Evolutionary conservation across 495 filamentous ascomycete species (phyloP).

Genomic region (Neurospora sp.): DNA sequence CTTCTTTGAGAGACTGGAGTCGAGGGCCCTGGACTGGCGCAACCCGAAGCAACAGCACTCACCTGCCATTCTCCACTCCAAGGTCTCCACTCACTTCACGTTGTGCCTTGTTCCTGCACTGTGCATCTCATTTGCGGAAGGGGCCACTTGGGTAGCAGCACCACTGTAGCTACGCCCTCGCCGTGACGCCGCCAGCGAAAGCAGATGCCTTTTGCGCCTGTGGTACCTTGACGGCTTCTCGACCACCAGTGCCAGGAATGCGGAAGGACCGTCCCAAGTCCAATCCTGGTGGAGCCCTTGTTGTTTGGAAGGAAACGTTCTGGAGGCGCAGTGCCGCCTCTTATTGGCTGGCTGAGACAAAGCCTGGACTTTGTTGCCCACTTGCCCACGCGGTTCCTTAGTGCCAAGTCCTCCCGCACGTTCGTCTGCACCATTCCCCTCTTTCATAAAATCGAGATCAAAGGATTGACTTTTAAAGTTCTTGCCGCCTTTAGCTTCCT

Average conservation of each 20-base stretch:
- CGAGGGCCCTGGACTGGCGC: conserved; percentile 9
- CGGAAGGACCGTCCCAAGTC: conserved; percentile 6
- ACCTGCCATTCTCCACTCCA: background rate
- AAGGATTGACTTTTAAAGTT: background rate
- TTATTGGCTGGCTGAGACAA: conserved; percentile 14
- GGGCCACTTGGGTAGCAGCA: conserved; percentile 18
- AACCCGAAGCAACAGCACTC: too few relatives aligned
- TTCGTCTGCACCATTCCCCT: background rate
- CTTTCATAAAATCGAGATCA: background rate
- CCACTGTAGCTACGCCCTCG: conserved; percentile 2
- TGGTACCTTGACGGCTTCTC: background rate
- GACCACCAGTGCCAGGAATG: background rate
- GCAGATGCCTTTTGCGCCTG: background rate
- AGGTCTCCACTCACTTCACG: conserved; percentile 4
- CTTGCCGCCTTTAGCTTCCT: background rate
- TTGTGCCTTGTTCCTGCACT: background rate
- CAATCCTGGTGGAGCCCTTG: conserved; percentile 9
- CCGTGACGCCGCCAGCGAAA: background rate
- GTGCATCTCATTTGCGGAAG: conserved; percentile 20
- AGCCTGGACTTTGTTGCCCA: conserved; percentile 5
- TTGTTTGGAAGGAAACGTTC: conserved; percentile 18
- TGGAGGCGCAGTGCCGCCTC: conserved; percentile 12
- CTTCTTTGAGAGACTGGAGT: conserved; percentile 10
- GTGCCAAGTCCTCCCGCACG: background rate
- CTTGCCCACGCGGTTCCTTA: background rate